Conservation (phyloP, 2,329 filamentous ascomycete species). For the Epichloe glyceriae region DNA sequence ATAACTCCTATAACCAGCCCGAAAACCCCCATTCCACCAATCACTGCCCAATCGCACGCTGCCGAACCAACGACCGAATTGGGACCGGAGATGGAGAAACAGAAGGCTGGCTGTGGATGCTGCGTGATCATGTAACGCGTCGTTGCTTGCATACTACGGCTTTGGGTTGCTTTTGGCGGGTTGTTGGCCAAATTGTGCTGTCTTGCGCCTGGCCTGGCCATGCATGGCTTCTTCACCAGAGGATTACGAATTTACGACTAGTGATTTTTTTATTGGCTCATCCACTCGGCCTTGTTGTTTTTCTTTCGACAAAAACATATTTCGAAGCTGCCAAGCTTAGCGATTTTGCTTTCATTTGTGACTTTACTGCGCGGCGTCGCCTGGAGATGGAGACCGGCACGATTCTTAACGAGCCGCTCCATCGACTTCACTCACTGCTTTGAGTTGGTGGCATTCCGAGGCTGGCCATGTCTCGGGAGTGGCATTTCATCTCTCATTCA, state of each 20-base stretch:
- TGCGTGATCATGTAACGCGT: constrained; percentile 35
- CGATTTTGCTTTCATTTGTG: constrained; percentile 4
- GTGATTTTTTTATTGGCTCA: background rate
- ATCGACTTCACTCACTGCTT: background rate
- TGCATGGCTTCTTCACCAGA: background rate
- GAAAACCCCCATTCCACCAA: constrained; percentile 18
- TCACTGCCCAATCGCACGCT: constrained; percentile 11
- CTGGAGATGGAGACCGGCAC: background rate
- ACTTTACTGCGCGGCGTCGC: background rate
- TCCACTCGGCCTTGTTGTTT: background rate
- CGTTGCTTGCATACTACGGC: background rate
- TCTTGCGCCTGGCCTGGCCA: background rate
- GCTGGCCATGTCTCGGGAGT: background rate
- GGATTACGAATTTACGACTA: constrained; percentile 14
- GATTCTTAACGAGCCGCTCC: background rate
- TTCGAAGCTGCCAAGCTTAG: constrained; percentile 2
- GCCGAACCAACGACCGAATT: constrained; percentile 3
- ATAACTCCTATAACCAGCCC: constrained; percentile 23
- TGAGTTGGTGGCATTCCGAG: background rate
- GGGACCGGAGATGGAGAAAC: constrained; percentile 14
- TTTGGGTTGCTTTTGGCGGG: background rate
- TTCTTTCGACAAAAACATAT: background rate
- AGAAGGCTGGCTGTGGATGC: constrained; percentile 34
- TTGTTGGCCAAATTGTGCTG: background rate
- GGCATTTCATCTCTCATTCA: background rate